Evolutionary conservation across 2,329 filamentous ascomycete genomes (phyloP).

Genomic region (Diaporthe citriasiana): DNA sequence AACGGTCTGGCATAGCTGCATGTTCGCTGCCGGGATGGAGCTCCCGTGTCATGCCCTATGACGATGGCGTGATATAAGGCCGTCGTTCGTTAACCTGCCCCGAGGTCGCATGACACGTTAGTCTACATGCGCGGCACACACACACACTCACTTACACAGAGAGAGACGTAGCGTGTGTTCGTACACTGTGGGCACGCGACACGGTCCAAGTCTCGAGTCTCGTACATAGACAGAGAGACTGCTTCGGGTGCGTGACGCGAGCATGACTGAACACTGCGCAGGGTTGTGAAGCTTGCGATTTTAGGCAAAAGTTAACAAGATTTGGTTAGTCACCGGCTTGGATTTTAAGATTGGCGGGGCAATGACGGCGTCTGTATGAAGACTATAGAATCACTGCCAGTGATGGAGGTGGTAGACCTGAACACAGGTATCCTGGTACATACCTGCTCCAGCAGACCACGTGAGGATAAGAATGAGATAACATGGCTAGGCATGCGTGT

Average conservation of each 20-base stretch:
- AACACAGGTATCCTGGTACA: not conserved
- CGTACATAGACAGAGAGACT: not conserved
- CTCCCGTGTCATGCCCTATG: not conserved
- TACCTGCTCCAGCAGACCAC: not conserved
- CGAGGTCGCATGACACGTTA: slow-evolving; percentile 1
- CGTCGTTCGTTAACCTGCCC: not conserved
- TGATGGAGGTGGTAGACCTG: not conserved
- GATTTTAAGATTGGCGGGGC: slow-evolving; percentile 1
- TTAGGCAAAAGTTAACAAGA: slow-evolving; percentile 15
- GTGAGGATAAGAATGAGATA: not conserved
- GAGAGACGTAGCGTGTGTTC: not conserved
- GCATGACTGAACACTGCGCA: not conserved
- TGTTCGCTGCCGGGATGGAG: not conserved
- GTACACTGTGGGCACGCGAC: slow-evolving; percentile 17
- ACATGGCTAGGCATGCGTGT: not conserved
- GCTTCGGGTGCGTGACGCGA: not conserved
- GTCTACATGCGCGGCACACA: not conserved
- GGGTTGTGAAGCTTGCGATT: not conserved
- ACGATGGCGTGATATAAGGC: not conserved
- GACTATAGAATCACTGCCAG: too few species aligned
- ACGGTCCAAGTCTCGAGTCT: not conserved
- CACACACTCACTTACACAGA: too few species aligned
- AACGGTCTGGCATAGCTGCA: not conserved
- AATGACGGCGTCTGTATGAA: too few species aligned
- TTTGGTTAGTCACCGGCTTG: not conserved